These are phyloP conservation scores for Coemansia biformis DNA, from an alignment of 192 early-diverging fungal species.

Conservation along the genomic window DNA sequence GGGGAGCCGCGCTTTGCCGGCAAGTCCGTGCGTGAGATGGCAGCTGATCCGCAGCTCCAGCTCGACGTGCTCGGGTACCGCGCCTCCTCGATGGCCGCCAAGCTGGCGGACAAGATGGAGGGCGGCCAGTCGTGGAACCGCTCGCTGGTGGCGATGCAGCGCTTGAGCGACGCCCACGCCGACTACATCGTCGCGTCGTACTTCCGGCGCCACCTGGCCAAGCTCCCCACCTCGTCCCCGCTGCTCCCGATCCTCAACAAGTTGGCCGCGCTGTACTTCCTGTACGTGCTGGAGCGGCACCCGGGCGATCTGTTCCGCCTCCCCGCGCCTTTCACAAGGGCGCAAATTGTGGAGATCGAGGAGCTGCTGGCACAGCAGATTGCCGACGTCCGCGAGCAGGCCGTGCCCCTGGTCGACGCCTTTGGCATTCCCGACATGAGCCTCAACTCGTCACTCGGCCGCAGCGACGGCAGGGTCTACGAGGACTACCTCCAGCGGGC, in stretches of 20 bases:
- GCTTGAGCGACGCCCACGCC: constrained; percentile 70
- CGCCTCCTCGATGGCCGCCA: constrained; percentile 58
- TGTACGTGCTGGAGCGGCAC: constrained; percentile 62
- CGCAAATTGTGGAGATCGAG: constrained; percentile 53
- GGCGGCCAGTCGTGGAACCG: constrained; percentile 66
- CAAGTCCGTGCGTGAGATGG: constrained; percentile 50
- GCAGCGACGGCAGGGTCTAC: constrained; percentile 74
- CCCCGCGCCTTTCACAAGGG: constrained; percentile 51
- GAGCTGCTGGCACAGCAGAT: constrained; percentile 51
- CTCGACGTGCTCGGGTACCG: constrained; percentile 72
- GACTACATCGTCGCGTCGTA: constrained; percentile 69
- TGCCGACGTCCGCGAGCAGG: constrained; percentile 66
- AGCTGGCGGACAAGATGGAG: constrained; percentile 61
- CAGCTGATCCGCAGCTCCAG: constrained; percentile 53
- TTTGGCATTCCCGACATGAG: constrained; percentile 71
- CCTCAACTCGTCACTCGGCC: constrained; percentile 72
- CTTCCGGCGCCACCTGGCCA: constrained; percentile 59
- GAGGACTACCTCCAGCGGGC: constrained; percentile 72
- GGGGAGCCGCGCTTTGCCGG: constrained; percentile 9
- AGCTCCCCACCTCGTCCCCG: constrained; percentile 26
- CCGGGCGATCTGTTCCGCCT: constrained; percentile 57
- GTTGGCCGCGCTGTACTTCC: constrained; percentile 51
- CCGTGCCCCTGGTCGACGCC: constrained; percentile 74
- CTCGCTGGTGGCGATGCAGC: constrained; percentile 68
- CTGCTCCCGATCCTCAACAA: constrained; percentile 30